These are phyloP conservation scores for Blastocrithidia nonstop DNA, from an alignment of 208 protist species.

Conservation along the genomic window DNA sequence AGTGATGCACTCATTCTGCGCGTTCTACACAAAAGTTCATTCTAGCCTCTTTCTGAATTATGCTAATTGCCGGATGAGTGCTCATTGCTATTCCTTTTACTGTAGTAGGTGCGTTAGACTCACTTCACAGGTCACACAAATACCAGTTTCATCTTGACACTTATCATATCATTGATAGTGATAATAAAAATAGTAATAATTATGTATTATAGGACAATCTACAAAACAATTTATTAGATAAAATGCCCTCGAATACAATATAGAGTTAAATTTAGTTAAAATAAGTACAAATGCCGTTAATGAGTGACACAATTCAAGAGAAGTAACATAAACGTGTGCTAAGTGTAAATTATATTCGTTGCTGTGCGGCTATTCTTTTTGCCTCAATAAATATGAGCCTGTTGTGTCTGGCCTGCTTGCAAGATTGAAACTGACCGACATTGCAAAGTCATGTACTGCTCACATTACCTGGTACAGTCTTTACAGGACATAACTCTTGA, in stretches of 20 bases:
- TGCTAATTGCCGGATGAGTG: conserved; percentile 11
- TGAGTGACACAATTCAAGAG: too few species aligned
- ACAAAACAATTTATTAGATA: too few species aligned
- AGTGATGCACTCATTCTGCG: too few species aligned
- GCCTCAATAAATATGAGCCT: conserved; percentile 9
- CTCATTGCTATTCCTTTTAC: conserved; percentile 12
- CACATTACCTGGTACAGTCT: conserved; percentile 12
- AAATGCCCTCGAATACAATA: too few species aligned
- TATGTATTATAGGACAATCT: too few species aligned
- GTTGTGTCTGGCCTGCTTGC: conserved; percentile 14
- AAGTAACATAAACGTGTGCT: too few species aligned
- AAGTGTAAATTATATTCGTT: too few species aligned
- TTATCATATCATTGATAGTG: too few species aligned
- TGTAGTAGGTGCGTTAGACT: conserved; percentile 4
- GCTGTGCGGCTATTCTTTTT: conserved; percentile 8
- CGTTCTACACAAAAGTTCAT: too few species aligned
- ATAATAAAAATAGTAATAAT: not conserved
- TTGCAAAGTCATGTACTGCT: conserved; percentile 16
- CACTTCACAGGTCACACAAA: not conserved
- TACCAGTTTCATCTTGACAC: too few species aligned
- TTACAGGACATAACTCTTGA: conserved; percentile 13
- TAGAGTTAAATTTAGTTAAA: too few species aligned
- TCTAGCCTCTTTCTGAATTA: conserved; percentile 13
- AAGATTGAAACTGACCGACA: conserved; percentile 33
- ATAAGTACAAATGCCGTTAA: too few species aligned